Conservation (phyloP, 257 asterid species). For the Parsonsia alboflavescens region DNA sequence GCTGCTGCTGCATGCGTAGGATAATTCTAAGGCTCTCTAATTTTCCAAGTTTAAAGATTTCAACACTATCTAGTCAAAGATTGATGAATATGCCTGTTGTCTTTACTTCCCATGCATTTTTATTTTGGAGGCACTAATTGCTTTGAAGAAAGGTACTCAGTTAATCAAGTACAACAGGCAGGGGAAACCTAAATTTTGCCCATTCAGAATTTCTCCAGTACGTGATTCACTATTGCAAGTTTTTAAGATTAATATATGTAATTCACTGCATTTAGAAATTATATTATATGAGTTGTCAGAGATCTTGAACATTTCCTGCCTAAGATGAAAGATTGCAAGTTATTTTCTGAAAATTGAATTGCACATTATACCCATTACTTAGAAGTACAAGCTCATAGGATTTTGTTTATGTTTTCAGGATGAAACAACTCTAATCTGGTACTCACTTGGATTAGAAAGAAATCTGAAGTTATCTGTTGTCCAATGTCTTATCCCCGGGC, state of each 20-base stretch:
- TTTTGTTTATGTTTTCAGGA: constrained; percentile 51
- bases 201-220: constrained; percentile 88
- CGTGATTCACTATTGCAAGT: constrained; percentile 23
- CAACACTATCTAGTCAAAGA: neutral
- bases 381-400: neutral
- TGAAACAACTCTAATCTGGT: constrained; percentile 82
- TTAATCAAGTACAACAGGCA: constrained; percentile 88
- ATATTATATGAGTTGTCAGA: neutral
- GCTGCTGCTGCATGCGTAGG: constrained; percentile 2
- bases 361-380: neutral
- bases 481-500: constrained; percentile 83
- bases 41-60: neutral
- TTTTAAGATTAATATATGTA: neutral
- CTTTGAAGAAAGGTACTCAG: constrained; percentile 94
- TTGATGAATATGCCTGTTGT: neutral
- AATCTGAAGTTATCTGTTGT: constrained; percentile 71
- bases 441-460: constrained; percentile 82
- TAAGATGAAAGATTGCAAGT: neutral
- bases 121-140: constrained; percentile 58
- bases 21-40: neutral
- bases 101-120: constrained; percentile 15
- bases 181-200: constrained; percentile 93
- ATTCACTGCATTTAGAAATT: neutral
- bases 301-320: neutral
- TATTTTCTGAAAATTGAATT: neutral